phyloP scores from a whole-genome alignment of 1,284 basidiomycete genomes.

The Ustilago shanxiensis region DNA sequence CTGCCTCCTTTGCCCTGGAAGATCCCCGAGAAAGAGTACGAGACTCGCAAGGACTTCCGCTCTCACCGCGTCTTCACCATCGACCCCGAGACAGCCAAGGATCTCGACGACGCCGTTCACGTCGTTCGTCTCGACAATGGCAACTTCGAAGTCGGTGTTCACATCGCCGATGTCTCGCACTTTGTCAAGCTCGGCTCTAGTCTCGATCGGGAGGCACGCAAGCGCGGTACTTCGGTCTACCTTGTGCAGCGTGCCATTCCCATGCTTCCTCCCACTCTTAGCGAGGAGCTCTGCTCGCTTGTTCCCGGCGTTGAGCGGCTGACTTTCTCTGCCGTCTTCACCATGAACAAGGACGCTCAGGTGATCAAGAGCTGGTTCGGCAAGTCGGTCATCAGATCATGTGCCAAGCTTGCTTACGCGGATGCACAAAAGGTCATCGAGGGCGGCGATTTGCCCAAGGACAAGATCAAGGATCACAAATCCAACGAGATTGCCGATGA shows the following conservation, averaged over 20 bases:
- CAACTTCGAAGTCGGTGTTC: conserved; percentile 89
- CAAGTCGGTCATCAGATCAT: conserved; percentile 90
- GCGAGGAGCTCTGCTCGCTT: conserved; percentile 92
- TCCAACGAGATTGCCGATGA: conserved; percentile 79
- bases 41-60: conserved; percentile 87
- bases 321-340: conserved; percentile 80
- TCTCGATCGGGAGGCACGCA: conserved; percentile 95
- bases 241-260: conserved; percentile 94
- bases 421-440: conserved; percentile 86
- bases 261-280: conserved; percentile 92
- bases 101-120: conserved; percentile 94
- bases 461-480: conserved; percentile 71
- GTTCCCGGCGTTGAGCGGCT: conserved; percentile 87
- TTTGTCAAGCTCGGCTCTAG: conserved; percentile 95
- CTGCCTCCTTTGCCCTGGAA: conserved; percentile 94
- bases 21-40: conserved; percentile 90
- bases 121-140: conserved; percentile 89
- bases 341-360: conserved; percentile 84
- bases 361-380: conserved; percentile 91
- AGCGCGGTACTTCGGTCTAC: conserved; percentile 95
- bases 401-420: conserved; percentile 84
- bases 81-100: conserved; percentile 88
- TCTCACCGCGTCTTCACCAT: conserved; percentile 89
- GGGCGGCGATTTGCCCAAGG: conserved; percentile 75
- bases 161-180: conserved; percentile 94